Base-by-base conservation (phyloP, 2,329 filamentous ascomycete genomes). In the Cercospora nicotianae region DNA sequence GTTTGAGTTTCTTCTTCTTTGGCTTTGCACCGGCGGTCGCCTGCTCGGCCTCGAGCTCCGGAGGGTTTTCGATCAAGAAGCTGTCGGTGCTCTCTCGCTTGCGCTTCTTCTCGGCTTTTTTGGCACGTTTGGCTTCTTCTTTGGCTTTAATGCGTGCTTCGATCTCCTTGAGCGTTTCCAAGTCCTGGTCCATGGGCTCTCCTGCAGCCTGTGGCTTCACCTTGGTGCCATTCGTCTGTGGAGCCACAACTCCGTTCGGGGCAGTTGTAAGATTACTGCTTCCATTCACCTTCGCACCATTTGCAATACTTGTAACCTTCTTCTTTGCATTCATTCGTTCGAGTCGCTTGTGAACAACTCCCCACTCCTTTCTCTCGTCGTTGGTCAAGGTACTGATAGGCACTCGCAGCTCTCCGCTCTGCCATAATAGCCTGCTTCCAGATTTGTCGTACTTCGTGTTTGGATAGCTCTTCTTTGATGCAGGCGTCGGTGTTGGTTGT, bases 11-110 rank as follows among this genome's bases (percentile, higher is more conserved):
- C 67, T 72, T 71, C 62, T 68, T 67, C n/a, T 68, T 63, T 3
- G 69, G 68, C 26, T 61, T 64, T 72, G 96, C 90, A 1, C 92
- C 91, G 16, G 94, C 80, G 2, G 85, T 33, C 2, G 18, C 30
- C 16, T 31, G 62, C 30, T 57, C 31, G 51, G n/a, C 20, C 12
- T 20, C 48, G 7, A 58, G 26, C 53, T 31, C 45, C 2, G 62
- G 51, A 16, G 39, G 62, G 23, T 73, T 65, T 3, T 39, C 65
- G 63, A 48, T 69, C 30, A 67, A 42, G 59, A 72, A 70, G 20
- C 72, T 77, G 55, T 72, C 76, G 33, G 48, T 66, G 48, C 75
- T 77, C 36, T 78, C 76, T 1, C 77, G 72, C 69, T 79, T 79
- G 16, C 78, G 75, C 71, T 79, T 79, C 72, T 75, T 77, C 42